Base-by-base conservation (phyloP, 495 filamentous ascomycete species). In the Penicillium desertorum region DNA sequence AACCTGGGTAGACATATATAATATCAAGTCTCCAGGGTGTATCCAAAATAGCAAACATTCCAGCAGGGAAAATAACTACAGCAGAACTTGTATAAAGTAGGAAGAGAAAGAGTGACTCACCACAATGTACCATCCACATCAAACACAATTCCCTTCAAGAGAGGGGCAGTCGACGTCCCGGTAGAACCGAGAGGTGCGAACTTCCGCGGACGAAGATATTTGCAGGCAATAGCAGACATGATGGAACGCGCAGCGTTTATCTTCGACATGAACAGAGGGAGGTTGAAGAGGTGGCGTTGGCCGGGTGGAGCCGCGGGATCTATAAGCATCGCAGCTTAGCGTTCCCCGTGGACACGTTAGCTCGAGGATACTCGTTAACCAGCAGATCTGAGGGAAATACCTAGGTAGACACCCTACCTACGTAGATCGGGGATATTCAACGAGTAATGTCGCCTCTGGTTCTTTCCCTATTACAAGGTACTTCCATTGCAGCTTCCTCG, bases 91-190 rank as follows among this genome's bases (percentile, higher is more conserved):
- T 4, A 22, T 37, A 23, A 9, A 30, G 34, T 4, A 11, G 14
- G 46, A 23, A 55, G 14, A 47, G 22, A 29, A 19, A 23, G 19
- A n/a, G 51, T 52, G 41, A 79, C 83, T 79, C 72, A 93, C 92
- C 89, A 96, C 47, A 98, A 70, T 20, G 93, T 98, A 6, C 93
- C 93, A 71, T 98, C 93, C 32, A 98, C 89, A 75, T 98, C 93
- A 71, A 98, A 98, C 30, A 97, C 84, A 7, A 98, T 82, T 1
- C 93, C 93, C 62, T 86, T 83, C 48, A 98, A 72, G 49, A 72
- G 78, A 37, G 87, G 87, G 11, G 76, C 75, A 54, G 71, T 64
- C 20, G 66, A 66, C 7, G 54, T 27, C 27, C 56, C 62, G 0
- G 56, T 56, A 0, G 78, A 68, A 61, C 79, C 69, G 45, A 90